These are phyloP conservation scores for Plantago ovata DNA, from an alignment of 257 asterid species.

Conservation along the genomic window DNA sequence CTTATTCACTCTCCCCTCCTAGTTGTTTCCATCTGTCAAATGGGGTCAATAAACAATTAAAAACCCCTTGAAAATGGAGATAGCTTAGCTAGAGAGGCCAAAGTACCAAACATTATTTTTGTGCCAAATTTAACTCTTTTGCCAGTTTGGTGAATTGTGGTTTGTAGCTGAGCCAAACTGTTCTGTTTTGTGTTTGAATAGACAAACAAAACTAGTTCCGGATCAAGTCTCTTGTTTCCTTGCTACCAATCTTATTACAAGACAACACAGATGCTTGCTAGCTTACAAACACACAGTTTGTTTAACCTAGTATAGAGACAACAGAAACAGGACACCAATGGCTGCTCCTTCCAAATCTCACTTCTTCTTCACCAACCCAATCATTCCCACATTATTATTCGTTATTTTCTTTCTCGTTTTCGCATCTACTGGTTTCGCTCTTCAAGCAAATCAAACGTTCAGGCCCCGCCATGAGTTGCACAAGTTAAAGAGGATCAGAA, in stretches of 20 bases:
- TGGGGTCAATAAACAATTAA: constrained; percentile 27
- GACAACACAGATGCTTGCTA: constrained; percentile 60
- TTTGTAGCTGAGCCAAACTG: no score
- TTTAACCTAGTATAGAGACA: constrained; percentile 11
- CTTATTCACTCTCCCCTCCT: no score
- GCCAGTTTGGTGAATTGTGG: constrained; percentile 5
- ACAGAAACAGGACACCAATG: constrained; percentile 35
- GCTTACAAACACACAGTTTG: constrained; percentile 51
- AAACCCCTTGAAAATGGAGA: constrained; percentile 42
- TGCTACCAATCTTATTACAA: constrained; percentile 30
- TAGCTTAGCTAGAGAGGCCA: no score
- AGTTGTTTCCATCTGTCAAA: constrained; percentile 33
- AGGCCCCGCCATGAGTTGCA: constrained; percentile 45
- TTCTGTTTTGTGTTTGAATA: constrained; percentile 28
- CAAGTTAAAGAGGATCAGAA: constrained; percentile 45
- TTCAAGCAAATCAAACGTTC: constrained; percentile 49
- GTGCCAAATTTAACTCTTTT: constrained; percentile 27
- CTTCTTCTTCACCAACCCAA: constrained; percentile 28
- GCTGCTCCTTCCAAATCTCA: constrained; percentile 24
- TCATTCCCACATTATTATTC: constrained; percentile 56
- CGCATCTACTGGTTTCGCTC: constrained; percentile 11
- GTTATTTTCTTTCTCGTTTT: constrained; percentile 44
- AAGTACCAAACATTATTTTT: not conserved
- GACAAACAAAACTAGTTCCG: constrained; percentile 63
- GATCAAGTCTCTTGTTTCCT: constrained; percentile 36